Conservation (phyloP, 2,329 filamentous ascomycete genomes). For the Monilinia laxa region DNA sequence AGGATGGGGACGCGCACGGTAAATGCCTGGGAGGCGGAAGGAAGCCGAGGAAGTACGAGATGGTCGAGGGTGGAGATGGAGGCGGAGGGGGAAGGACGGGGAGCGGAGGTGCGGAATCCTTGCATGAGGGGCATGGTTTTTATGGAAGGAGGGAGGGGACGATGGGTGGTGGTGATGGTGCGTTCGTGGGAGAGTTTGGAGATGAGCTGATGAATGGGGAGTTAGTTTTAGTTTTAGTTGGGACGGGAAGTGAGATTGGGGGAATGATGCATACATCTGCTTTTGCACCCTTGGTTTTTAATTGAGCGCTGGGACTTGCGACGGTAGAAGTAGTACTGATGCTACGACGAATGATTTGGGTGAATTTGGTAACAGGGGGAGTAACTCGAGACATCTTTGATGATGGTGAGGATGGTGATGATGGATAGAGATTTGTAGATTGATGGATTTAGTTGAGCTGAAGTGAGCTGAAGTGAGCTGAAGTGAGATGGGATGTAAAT, state of each 20-base stretch:
- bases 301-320: conserved; percentile 31
- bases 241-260: neutral
- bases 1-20: conserved; percentile 56
- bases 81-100: conserved; percentile 41
- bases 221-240: conserved; percentile 18
- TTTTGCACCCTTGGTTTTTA: conserved; percentile 34
- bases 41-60: conserved; percentile 52
- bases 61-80: conserved; percentile 44
- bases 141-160: conserved; percentile 42
- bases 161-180: conserved; percentile 37
- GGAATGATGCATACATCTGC: conserved; percentile 32
- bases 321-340: conserved; percentile 35
- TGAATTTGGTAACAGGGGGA: conserved; percentile 37
- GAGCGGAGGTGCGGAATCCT: conserved; percentile 54
- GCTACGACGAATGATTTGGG: conserved; percentile 30
- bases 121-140: conserved; percentile 61
- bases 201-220: conserved; percentile 31
- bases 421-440: neutral
- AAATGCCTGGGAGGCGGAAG: conserved; percentile 32
- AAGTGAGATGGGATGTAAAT: neutral
- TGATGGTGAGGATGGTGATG: conserved; percentile 1
- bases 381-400: conserved; percentile 39
- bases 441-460: neutral
- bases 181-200: conserved; percentile 35
- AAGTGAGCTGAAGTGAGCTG: neutral